Base-by-base conservation (phyloP, 768 basidiomycete genomes). In the Lactifluus rugatus region DNA sequence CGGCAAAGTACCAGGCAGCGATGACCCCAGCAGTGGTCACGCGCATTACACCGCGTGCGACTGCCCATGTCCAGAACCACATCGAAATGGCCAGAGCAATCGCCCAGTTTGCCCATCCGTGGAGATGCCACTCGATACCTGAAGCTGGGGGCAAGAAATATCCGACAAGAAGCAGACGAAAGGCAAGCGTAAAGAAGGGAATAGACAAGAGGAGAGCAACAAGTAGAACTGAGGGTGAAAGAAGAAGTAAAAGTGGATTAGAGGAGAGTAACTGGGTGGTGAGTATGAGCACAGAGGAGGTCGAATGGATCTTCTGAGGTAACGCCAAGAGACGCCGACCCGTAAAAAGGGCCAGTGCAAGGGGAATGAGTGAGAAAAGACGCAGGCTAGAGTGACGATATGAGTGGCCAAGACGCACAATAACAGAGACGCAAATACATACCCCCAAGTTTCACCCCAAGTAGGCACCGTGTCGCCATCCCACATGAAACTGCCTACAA, bases 1-100 rank as follows among this genome's bases (percentile, higher is more conserved):
- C 75, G 28, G 80, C 69, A 71, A 91, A 95, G 68, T 95, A 96
- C 93, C 93, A 97, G 46, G 86, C 84, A 2, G 92, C 93, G 34
- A 97, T 81, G 4, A 93, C 89, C 31, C 85, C 86, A 0, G 91
- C 85, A 56, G 84, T 81, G 2, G 84, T 81, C 54, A 86, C 88
- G 7, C 90, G 76, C 45, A 93, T 71, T 1, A 90, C 68, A 1
- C 93, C 93, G 41, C 92, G 78, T 19, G 88, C 82, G 6, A 96
- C 85, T 10, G 79, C 81, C 80, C 85, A 84, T 19, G 79, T 83
- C 85, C 85, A 87, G n/a, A 84, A 69, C 82, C 84, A 87, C 0
- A 82, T 69, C 2, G 70, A 68, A 5, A 78, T 68, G 1, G 78
- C 73, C 3, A 73, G 71, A n/a, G 76, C 69, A 26, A 84, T 84